A percentile compares a stretch with the other conserved stretches of the same genome.
These are phyloP conservation scores for Mucor plumbeus DNA, from an alignment of 371 early-diverging fungal species.

Conservation along the genomic window DNA sequence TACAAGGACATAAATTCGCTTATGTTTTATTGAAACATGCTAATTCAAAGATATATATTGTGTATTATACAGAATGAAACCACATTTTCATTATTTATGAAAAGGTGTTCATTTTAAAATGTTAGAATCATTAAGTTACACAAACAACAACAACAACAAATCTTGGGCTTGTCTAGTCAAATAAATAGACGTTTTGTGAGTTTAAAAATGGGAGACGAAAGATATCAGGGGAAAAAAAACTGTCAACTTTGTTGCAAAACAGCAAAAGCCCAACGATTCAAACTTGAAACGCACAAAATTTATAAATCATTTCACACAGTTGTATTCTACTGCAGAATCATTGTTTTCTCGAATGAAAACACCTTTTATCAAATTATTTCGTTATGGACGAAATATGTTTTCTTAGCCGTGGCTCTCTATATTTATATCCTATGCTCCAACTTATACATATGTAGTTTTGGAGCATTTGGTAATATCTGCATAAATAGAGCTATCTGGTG, in stretches of 20 bases:
- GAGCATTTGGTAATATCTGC: too few species aligned
- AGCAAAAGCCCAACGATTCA: background rate
- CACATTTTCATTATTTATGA: background rate
- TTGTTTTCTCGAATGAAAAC: background rate
- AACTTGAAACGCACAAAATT: background rate
- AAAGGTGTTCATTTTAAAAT: background rate
- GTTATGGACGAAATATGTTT: too few species aligned
- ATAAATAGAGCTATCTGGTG: too few species aligned
- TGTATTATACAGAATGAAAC: background rate
- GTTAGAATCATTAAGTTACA: background rate
- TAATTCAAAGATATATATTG: background rate
- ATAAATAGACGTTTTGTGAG: background rate
- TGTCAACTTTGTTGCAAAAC: background rate
- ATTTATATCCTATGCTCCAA: too few species aligned
- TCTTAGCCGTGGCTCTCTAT: too few species aligned
- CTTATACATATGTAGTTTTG: too few species aligned
- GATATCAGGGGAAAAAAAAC: background rate
- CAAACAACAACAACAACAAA: background rate
- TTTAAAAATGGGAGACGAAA: background rate
- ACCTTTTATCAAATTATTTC: too few species aligned
- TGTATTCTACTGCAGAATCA: background rate
- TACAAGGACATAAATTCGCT: too few species aligned
- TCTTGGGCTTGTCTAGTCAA: background rate
- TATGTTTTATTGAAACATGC: too few species aligned
- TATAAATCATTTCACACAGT: background rate